Evolutionary conservation across 495 filamentous ascomycete species (phyloP), one percentile per base, ranked within the genome.

Genomic region (Aspergillus incahuasiensis): DNA sequence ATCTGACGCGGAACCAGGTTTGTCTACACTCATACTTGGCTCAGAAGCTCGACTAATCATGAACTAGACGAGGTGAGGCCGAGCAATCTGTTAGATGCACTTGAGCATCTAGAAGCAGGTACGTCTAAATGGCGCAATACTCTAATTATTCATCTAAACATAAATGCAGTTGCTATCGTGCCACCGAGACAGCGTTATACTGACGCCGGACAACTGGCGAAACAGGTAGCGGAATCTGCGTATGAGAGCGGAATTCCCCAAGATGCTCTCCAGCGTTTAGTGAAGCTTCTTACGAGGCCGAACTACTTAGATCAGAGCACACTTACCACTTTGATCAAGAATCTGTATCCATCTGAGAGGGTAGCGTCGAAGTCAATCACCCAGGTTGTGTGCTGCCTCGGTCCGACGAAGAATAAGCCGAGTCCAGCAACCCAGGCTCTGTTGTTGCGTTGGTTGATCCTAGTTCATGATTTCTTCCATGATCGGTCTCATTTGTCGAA

Each of bases 361-460:
- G 75, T 96, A 5, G 56, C 76, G 12, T 80, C 82, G 39, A 77
- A 83, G 35, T 57, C 83, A 45, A 78, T 90, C 55, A 78, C 87
- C 18, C 85, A 80, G 55, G 66, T 92, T 20, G 79, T 95, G 19
- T 86, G 86, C 48, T 83, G 79, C 51, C 79, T 96, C 38, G 91
- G 91, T 11, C 85, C 89, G 61, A 90, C 88, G 62, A 82, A 84
- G 63, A 78, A 80, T 56, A 96, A 95, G 64, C 86, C 90, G 16
- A 83, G 84, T 13, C 77, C 82, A n/a, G 71, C 79, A 39, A 85
- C 85, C 4, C 91, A 87, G 65, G 79, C 79, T 28, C 72, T 82
- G 45, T 74, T 95, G 21, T 72, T 95, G 46, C 83, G 81, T 74
- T 96, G 91, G 91, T 74, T 96, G 43, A 77, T 91, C 24, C 82